A percentile compares a stretch with the other conserved stretches of the same genome.
Evolutionary conservation across 352 stramenopile genomes (phyloP).

Genomic region (Phytophthora pseudosyringae): DNA sequence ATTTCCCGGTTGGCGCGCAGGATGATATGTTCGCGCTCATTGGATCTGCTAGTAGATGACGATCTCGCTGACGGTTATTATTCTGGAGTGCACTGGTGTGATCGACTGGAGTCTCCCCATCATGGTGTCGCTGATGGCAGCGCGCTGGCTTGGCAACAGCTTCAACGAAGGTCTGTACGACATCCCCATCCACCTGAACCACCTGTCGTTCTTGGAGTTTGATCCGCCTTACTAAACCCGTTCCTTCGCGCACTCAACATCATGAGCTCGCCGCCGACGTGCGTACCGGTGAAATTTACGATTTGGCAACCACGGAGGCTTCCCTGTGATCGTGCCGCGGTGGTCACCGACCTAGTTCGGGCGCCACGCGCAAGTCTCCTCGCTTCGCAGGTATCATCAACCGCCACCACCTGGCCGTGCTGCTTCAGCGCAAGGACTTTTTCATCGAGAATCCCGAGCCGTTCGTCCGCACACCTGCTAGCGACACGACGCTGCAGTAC

Average conservation of each 20-base stretch:
- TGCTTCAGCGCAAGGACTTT: slow-evolving; percentile 89
- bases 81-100: slow-evolving; percentile 98
- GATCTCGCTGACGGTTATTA: slow-evolving; percentile 98
- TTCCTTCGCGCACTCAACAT: slow-evolving; percentile 79
- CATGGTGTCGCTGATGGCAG: slow-evolving; percentile 98
- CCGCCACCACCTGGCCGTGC: slow-evolving; percentile 74
- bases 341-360: slow-evolving; percentile 28
- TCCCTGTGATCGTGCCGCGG: slow-evolving; percentile 71
- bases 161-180: slow-evolving; percentile 99
- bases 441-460: slow-evolving; percentile 78
- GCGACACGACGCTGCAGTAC: slow-evolving; percentile 84
- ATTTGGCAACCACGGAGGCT: slow-evolving; percentile 77
- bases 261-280: slow-evolving; percentile 71
- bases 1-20: slow-evolving; percentile 70
- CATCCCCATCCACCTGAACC: slow-evolving; percentile 98
- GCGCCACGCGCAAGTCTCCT: slow-evolving; percentile 38
- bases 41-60: slow-evolving; percentile 97
- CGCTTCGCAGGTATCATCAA: slow-evolving; percentile 83
- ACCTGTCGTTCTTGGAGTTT: slow-evolving; percentile 97
- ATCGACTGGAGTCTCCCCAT: slow-evolving; percentile 98
- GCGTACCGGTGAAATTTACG: slow-evolving; percentile 79
- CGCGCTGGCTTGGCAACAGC: slow-evolving; percentile 96
- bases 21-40: slow-evolving; percentile 98
- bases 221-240: slow-evolving; percentile 89
- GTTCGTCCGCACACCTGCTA: slow-evolving; percentile 78